phyloP scores from a whole-genome alignment of 2,329 filamentous ascomycete genomes.

The Colletotrichum tabaci region DNA sequence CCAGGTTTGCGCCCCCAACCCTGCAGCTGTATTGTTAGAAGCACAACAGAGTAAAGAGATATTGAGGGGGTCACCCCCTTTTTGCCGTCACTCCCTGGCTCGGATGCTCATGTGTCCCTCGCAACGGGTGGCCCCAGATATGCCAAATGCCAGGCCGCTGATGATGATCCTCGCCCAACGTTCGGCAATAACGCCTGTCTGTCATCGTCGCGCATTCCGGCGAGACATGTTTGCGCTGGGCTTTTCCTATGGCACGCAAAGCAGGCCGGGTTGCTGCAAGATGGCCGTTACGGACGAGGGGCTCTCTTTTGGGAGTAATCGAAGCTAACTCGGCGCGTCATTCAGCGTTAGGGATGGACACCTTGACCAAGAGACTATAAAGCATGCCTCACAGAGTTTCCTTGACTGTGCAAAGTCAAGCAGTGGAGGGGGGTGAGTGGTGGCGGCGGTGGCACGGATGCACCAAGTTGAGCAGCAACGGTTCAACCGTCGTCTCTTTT shows the following conservation, averaged over 20 bases:
- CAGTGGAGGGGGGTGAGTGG: too few species aligned
- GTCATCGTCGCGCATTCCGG: background rate
- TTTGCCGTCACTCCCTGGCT: conserved; percentile 24
- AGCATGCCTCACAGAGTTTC: conserved; percentile 26
- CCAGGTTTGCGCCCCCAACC: conserved; percentile 29
- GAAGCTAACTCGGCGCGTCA: conserved; percentile 25
- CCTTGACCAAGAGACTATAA: conserved; percentile 1
- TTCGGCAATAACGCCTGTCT: conserved; percentile 9
- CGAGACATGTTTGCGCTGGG: conserved; percentile 27
- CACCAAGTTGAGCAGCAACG: conserved; percentile 16
- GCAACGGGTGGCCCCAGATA: conserved; percentile 17
- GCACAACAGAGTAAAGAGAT: conserved; percentile 15
- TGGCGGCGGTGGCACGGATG: background rate
- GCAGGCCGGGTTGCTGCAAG: conserved; percentile 9
- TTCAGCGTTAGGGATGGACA: conserved; percentile 12
- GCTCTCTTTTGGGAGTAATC: background rate
- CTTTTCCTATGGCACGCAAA: background rate
- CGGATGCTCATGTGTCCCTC: conserved; percentile 26
- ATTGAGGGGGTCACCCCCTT: conserved; percentile 32
- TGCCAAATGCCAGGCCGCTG: conserved; percentile 5
- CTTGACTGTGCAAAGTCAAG: conserved; percentile 10
- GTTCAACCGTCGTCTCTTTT: conserved; percentile 17
- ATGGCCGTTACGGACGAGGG: conserved; percentile 3
- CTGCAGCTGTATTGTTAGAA: conserved; percentile 27
- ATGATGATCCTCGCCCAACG: conserved; percentile 25